Evolutionary conservation across 2,329 filamentous ascomycete species (phyloP).

Genomic region (Colletotrichum plurivorum): DNA sequence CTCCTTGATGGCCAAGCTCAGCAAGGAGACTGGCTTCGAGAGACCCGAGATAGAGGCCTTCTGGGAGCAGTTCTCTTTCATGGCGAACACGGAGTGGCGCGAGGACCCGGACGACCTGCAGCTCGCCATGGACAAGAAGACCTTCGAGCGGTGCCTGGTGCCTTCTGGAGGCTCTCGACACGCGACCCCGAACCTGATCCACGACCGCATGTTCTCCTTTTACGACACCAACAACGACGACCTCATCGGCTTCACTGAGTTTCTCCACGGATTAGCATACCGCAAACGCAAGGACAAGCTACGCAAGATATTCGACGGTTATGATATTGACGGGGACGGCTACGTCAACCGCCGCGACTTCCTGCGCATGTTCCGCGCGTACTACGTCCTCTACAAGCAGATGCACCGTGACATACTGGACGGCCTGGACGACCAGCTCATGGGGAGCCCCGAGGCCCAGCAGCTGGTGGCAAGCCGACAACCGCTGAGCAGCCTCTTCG

Average conservation of each 20-base stretch:
- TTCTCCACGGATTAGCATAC: slow-evolving; percentile 84
- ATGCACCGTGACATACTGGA: slow-evolving; percentile 88
- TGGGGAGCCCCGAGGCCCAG: slow-evolving; percentile 81
- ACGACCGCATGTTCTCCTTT: slow-evolving; percentile 96
- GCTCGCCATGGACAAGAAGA: slow-evolving; percentile 91
- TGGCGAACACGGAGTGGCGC: slow-evolving; percentile 88
- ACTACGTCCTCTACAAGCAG: slow-evolving; percentile 91
- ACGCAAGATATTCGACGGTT: slow-evolving; percentile 84
- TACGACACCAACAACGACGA: slow-evolving; percentile 94
- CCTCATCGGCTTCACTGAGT: slow-evolving; percentile 93
- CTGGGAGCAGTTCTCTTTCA: slow-evolving; percentile 97
- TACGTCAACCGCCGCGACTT: slow-evolving; percentile 90
- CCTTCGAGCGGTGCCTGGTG: slow-evolving; percentile 92
- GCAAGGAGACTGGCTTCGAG: slow-evolving; percentile 83
- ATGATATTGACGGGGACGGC: slow-evolving; percentile 91
- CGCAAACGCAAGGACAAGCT: slow-evolving; percentile 78
- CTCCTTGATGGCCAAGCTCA: slow-evolving; percentile 76
- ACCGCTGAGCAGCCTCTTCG: slow-evolving; percentile 81
- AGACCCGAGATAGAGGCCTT: slow-evolving; percentile 90
- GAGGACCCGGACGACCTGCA: slow-evolving; percentile 83
- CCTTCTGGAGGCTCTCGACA: slow-evolving; percentile 86
- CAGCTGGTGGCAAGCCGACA: slow-evolving; percentile 83
- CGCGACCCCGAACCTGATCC: slow-evolving; percentile 87
- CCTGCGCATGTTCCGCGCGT: slow-evolving; percentile 90
- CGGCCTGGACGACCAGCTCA: slow-evolving; percentile 82